Evolutionary conservation across 208 protist species (phyloP).

Genomic region (Leishmania martiniquensis): DNA sequence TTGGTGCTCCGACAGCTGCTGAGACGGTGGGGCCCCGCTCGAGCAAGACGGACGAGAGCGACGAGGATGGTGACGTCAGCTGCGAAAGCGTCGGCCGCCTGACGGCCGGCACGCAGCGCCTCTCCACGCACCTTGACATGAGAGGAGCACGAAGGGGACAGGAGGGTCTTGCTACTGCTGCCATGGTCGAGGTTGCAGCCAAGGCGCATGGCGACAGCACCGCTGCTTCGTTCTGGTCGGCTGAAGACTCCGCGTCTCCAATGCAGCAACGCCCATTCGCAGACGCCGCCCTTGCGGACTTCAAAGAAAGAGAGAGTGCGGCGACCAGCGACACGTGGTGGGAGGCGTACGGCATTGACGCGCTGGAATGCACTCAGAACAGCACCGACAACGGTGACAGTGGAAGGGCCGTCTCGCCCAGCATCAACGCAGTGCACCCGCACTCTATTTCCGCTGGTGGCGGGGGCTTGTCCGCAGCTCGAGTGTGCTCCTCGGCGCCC

Average conservation of each 20-base stretch:
- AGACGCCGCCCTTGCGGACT: background rate
- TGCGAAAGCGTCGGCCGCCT: conserved; percentile 15
- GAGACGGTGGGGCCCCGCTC: background rate
- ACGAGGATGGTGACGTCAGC: background rate
- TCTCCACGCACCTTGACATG: background rate
- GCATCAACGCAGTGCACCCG: background rate
- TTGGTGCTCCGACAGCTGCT: background rate
- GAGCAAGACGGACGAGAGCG: background rate
- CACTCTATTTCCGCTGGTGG: background rate
- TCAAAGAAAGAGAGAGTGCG: background rate
- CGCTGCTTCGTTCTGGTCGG: background rate
- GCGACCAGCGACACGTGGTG: conserved; percentile 22
- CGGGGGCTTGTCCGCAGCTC: too few relatives aligned
- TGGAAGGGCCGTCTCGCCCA: background rate
- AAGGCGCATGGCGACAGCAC: background rate
- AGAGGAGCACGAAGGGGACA: background rate
- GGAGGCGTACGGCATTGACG: conserved; percentile 42
- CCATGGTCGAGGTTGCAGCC: background rate
- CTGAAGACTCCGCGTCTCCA: background rate
- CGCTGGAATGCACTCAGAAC: conserved; percentile 35
- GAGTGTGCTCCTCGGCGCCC: background rate
- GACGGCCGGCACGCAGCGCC: conserved; percentile 14
- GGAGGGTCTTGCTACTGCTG: background rate
- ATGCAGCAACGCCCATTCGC: background rate
- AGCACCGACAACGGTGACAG: background rate